Percentiles rank a stretch among this genome's conserved stretches.
Conservation (phyloP, 2,329 filamentous ascomycete genomes). For the Colletotrichum sp. region DNA sequence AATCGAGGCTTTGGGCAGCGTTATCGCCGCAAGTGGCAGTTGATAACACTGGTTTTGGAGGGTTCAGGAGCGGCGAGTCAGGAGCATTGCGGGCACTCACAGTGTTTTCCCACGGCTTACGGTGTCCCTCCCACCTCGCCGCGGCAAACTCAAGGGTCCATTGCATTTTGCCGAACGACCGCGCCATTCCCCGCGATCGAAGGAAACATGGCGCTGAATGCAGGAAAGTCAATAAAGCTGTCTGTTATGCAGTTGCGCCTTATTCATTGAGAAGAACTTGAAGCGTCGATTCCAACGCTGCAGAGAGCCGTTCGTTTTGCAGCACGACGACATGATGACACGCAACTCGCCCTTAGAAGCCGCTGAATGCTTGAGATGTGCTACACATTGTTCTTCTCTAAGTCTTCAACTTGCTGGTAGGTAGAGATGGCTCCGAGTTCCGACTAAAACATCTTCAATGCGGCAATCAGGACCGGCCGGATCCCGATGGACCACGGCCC, state of each 20-base stretch:
- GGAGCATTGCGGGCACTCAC: neutral
- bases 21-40: neutral
- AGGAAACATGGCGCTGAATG: neutral
- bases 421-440: neutral
- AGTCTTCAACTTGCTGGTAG: accelerated
- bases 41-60: neutral
- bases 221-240: neutral
- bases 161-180: neutral
- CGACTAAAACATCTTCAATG: neutral
- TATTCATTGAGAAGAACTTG: neutral
- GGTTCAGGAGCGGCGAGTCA: neutral
- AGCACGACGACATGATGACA: neutral
- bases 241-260: neutral
- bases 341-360: no score
- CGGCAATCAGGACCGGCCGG: neutral
- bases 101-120: neutral
- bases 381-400: accelerated
- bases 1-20: neutral
- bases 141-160: neutral
- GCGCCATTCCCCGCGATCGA: neutral
- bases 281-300: neutral
- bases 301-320: neutral
- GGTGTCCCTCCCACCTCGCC: neutral
- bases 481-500: neutral
- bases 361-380: neutral